These are phyloP conservation scores for Arthromyces matolae DNA, from an alignment of 768 basidiomycete genomes.

Conservation along the genomic window DNA sequence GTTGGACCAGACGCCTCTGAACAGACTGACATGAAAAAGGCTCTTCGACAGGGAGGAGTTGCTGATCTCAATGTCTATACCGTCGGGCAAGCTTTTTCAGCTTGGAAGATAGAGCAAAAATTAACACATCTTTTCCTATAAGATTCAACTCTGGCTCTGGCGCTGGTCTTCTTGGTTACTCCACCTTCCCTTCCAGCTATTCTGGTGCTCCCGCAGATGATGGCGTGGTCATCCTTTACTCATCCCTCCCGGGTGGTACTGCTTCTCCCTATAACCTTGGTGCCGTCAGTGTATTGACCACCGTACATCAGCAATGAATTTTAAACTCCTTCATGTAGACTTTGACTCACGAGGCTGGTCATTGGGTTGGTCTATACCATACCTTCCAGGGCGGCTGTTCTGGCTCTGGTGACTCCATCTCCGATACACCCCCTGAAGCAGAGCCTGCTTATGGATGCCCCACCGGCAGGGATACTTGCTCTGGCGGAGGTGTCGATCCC, in stretches of 20 bases:
- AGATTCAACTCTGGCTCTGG: conserved; percentile 37
- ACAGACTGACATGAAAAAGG: conserved; percentile 47
- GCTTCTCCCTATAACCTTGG: conserved; percentile 40
- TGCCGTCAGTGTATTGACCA: conserved; percentile 22
- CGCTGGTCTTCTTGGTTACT: conserved; percentile 47
- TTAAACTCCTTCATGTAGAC: conserved; percentile 27
- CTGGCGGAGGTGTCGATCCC: conserved; percentile 38
- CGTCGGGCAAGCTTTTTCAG: too few species aligned
- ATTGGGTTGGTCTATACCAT: conserved; percentile 58
- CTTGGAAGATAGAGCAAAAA: too few species aligned
- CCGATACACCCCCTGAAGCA: conserved; percentile 47
- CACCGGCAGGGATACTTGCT: conserved; percentile 33
- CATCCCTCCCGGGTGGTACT: conserved; percentile 43
- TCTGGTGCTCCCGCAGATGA: conserved; percentile 38
- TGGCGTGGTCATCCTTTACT: conserved; percentile 43
- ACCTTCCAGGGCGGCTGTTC: conserved; percentile 54
- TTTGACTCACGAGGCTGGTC: conserved; percentile 55
- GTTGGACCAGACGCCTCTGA: conserved; percentile 30
- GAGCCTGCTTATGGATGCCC: conserved; percentile 39
- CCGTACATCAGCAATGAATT: conserved; percentile 7
- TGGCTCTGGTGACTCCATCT: conserved; percentile 38
- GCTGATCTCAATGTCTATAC: conserved; percentile 47
- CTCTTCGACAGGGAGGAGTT: conserved; percentile 38
- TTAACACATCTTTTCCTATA: too few species aligned
- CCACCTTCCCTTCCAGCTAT: conserved; percentile 49